phyloP scores from a whole-genome alignment of 2,329 filamentous ascomycete genomes.

The Diplodia scrobiculata region DNA sequence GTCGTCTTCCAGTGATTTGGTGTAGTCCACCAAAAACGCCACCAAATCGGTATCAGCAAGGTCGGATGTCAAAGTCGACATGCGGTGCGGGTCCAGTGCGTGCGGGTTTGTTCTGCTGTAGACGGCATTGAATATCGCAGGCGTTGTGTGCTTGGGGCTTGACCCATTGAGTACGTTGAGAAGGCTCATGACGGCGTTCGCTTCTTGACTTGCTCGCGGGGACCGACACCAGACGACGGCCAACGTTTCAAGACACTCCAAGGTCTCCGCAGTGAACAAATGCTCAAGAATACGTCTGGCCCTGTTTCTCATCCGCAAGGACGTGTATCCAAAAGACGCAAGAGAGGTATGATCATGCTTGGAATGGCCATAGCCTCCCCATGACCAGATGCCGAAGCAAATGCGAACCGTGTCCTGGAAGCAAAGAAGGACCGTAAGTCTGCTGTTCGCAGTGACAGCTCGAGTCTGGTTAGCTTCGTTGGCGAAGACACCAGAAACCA shows the following conservation, averaged over 20 bases:
- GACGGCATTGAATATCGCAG: conserved; percentile 91
- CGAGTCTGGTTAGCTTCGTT: conserved; percentile 75
- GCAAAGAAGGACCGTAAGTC: conserved; percentile 89
- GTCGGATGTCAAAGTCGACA: conserved; percentile 85
- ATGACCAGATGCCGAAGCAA: conserved; percentile 93
- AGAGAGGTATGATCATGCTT: conserved; percentile 67
- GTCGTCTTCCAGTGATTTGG: conserved; percentile 87
- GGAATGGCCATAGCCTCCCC: conserved; percentile 66
- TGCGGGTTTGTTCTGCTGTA: conserved; percentile 89
- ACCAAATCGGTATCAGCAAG: conserved; percentile 82
- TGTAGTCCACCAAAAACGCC: conserved; percentile 87
- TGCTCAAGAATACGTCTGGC: conserved; percentile 87
- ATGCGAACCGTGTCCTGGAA: conserved; percentile 94
- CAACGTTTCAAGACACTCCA: conserved; percentile 91
- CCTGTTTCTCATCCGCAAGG: conserved; percentile 84
- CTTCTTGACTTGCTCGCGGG: conserved; percentile 54
- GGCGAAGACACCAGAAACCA: conserved; percentile 88
- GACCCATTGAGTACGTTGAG: conserved; percentile 90
- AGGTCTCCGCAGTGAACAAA: conserved; percentile 84
- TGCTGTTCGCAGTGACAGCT: conserved; percentile 85
- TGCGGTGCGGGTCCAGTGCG: conserved; percentile 74
- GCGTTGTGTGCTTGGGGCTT: conserved; percentile 85
- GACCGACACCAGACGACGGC: conserved; percentile 76
- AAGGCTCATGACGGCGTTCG: conserved; percentile 74
- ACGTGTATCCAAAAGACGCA: conserved; percentile 88